Evolutionary conservation across 495 filamentous ascomycete genomes (phyloP), one percentile per base, ranked within the genome.

Genomic region (Podospora anserina): DNA sequence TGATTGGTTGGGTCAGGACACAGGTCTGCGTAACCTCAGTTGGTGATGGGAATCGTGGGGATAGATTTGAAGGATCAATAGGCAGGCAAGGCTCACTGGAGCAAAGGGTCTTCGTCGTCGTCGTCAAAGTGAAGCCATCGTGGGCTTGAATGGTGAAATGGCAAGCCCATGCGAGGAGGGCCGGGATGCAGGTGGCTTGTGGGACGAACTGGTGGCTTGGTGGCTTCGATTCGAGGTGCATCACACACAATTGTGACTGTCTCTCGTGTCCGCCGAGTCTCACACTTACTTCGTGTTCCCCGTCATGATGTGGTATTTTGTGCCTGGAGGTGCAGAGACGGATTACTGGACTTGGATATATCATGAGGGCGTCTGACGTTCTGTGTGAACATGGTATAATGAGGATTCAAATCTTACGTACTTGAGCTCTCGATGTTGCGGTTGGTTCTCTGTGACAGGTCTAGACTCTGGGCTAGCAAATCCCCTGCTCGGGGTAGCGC

Each of bases 401-500:
- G 11, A 49, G 7, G 13, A 49, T 49, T 49, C 39, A 49, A 49
- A 49, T 49, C 13, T 49, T 49, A 18, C 39, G 39, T 49, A 13
- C 15, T 58, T 26, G 55, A 20, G n/a, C 55, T 58, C n/a, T 58
- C 13, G 55, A 7, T 58, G n/a, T 58, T 19, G 55, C 55, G 18
- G 55, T 26, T 20, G 55, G 55, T 58, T 18, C 55, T 58, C n/a
- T 26, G 15, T 58, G 55, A 58, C 55, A 58, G 55, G n/a, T 58
- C 55, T 58, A 58, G 55, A 58, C n/a, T 58, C 13, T 13, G 55
- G 6, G 5, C 55, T 58, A 26, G n/a, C 55, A 26, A 26, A 5
- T 58, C 55, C 23, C 55, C 19, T 58, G n/a, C 23, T 3, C 23
- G 2, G 55, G 55, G 55, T 58, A 58, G 20, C 55, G 55, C 55